Percentiles rank a stretch among this genome's conserved stretches.
Evolutionary conservation across 441 rosid genomes (phyloP).

Genomic region (Erodium texanum): DNA sequence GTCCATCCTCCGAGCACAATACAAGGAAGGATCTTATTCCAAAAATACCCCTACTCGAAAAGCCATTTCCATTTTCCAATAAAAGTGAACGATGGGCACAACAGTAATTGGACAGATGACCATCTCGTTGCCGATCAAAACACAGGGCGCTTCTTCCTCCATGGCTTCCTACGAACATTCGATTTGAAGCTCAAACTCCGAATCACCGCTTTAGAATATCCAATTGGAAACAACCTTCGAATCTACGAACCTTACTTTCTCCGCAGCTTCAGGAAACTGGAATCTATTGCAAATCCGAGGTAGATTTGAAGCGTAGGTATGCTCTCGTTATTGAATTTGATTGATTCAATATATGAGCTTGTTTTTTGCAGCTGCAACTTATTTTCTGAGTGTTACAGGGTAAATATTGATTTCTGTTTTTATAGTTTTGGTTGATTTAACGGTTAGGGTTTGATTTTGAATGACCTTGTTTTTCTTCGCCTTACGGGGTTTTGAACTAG

Average conservation of each 20-base stretch:
- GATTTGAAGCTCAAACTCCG: conserved; percentile 37
- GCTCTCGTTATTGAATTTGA: conserved; percentile 7
- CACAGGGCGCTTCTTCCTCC: conserved; percentile 61
- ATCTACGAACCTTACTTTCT: not conserved
- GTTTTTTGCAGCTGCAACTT: conserved; percentile 16
- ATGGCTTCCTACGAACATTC: conserved; percentile 54
- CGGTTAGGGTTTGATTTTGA: conserved; percentile 32
- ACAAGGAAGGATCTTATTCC: conserved; percentile 1
- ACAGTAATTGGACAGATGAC: conserved; percentile 26
- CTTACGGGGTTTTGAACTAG: conserved; percentile 19
- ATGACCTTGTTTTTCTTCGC: not conserved
- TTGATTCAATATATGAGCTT: conserved; percentile 36
- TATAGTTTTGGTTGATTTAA: conserved; percentile 21
- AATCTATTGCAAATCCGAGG: conserved; percentile 22
- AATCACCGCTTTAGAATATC: conserved; percentile 19
- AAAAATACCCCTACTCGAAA: not conserved
- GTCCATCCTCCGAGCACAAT: conserved; percentile 10
- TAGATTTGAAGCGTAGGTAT: conserved; percentile 19
- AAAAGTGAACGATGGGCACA: conserved; percentile 31
- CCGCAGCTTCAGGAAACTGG: not conserved
- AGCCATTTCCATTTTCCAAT: not conserved
- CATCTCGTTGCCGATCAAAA: conserved; percentile 88
- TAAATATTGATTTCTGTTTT: conserved; percentile 22
- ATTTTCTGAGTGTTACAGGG: conserved; percentile 19
- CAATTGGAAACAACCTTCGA: conserved; percentile 20